A percentile compares a stretch with the other conserved stretches of the same genome.
These are phyloP conservation scores for Endothia cerciana DNA, from an alignment of 2,329 filamentous ascomycete species.

Conservation along the genomic window DNA sequence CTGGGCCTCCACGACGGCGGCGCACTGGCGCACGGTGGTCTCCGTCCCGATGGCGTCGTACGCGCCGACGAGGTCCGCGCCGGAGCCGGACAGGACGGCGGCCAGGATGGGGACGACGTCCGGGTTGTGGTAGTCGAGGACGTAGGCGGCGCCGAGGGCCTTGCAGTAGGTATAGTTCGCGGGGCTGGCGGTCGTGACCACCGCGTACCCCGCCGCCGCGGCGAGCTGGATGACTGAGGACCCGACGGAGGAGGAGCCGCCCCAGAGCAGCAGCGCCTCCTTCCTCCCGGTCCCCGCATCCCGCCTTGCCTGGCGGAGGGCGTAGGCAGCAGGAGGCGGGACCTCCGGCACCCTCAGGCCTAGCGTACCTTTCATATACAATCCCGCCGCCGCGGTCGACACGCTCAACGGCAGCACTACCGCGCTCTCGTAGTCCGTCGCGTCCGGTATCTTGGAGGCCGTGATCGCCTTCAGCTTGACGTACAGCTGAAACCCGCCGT, in stretches of 20 bases:
- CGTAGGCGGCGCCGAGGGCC: constrained; percentile 18
- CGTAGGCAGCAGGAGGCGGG: not conserved
- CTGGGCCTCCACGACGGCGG: constrained; percentile 10
- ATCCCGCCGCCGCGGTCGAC: constrained; percentile 34
- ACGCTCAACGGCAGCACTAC: constrained; percentile 35
- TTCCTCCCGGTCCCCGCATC: not conserved
- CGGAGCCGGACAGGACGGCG: constrained; percentile 4
- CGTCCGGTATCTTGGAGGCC: constrained; percentile 32
- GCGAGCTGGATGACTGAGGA: constrained; percentile 48
- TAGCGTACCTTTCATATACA: constrained; percentile 33
- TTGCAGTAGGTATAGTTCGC: constrained; percentile 23
- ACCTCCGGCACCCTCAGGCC: constrained; percentile 31
- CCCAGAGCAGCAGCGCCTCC: constrained; percentile 48
- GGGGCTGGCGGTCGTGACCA: constrained; percentile 25
- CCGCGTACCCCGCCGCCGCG: constrained; percentile 26
- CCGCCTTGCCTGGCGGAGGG: no score
- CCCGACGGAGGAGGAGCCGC: constrained; percentile 50
- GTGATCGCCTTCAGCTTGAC: constrained; percentile 30
- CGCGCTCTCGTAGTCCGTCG: constrained; percentile 34
- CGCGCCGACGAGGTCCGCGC: constrained; percentile 16
- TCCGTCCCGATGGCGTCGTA: constrained; percentile 27
- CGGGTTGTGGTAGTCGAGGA: constrained; percentile 31
- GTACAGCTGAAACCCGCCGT: constrained; percentile 37
- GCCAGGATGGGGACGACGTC: constrained; percentile 31
- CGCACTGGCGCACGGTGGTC: constrained; percentile 16